Percentiles rank a stretch among this genome's conserved stretches.
Conservation (phyloP, 768 basidiomycete genomes). For the Termitomyces sp. region DNA sequence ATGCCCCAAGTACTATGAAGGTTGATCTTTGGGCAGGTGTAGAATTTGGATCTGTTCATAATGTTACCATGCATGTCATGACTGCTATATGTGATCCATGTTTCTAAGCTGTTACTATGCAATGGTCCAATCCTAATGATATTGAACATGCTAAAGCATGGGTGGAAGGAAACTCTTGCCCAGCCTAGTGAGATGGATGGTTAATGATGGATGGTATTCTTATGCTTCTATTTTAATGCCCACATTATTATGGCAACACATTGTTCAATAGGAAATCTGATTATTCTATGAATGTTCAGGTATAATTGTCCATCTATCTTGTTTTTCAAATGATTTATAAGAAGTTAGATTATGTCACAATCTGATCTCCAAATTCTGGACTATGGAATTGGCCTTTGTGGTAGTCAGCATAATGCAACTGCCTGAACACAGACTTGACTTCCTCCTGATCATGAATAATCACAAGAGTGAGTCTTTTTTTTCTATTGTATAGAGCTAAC, state of each 20-base stretch:
- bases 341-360: slow-evolving; percentile 14
- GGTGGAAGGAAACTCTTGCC: slow-evolving; percentile 18
- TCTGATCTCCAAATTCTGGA: slow-evolving; percentile 23
- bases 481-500: no score
- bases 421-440: slow-evolving; percentile 24
- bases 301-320: no score
- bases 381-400: slow-evolving; percentile 27
- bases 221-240: slow-evolving; percentile 12
- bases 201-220: slow-evolving; percentile 18
- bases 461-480: no score
- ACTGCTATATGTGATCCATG: neutral
- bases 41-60: slow-evolving; percentile 12
- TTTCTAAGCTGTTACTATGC: neutral
- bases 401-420: slow-evolving; percentile 29
- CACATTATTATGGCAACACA: slow-evolving; percentile 27
- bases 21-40: slow-evolving; percentile 14
- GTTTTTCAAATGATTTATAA: no score
- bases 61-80: slow-evolving; percentile 10
- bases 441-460: slow-evolving; percentile 14
- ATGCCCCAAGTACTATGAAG: neutral
- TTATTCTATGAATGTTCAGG: slow-evolving; percentile 28
- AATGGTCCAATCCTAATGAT: neutral
- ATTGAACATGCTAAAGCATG: slow-evolving; percentile 15
- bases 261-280: slow-evolving; percentile 35
- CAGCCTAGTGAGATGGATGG: slow-evolving; percentile 18